Base-by-base conservation (phyloP, 352 stramenopile species). In the Saprolegnia parasitica region DNA sequence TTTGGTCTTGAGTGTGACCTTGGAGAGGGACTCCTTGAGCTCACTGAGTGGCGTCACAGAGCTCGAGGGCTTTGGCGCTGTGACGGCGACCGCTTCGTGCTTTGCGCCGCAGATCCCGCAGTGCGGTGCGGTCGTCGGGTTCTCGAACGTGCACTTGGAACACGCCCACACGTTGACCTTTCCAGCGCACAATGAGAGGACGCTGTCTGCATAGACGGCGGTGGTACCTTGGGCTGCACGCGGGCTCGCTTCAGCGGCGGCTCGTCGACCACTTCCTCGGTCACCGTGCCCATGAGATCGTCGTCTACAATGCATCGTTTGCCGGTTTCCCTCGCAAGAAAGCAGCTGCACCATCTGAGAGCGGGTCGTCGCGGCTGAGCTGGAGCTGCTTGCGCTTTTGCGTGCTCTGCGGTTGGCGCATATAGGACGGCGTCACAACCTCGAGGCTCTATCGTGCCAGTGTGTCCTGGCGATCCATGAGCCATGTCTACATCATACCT, bases 1-100 rank as follows among this genome's bases (percentile, higher is more conserved):
- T 60, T 60, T 60, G 35, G 52, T 60, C 52, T 60, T 60, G 24
- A 60, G 52, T n/a, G 52, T 60, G 11, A 60, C 52, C 35, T 60
- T 16, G 13, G 52, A 15, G 24, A 60, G 24, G 11, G 52, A 60
- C 35, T 60, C 52, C 35, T 60, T 60, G 35, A 60, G 52, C 52
- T 60, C 52, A 2, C 20, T 60, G 3, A 60, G 35, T 9, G 52
- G 52, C 52, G 20, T n/a, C 24, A 9, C 16, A 9, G 52, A 20
- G 35, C 52, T 60, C 10, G 42, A n/a, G 13, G 42, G 13, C 42
- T 15, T 49, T 49, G 42, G 3, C 52, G 35, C 52, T 26, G 52
- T 16, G 13, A 9, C 52, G 11, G 52, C 52, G 35, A n/a, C 35
- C 8, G 52, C 24, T 5, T 55, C 16, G 24, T 60, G 24, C 35